Base-by-base conservation (phyloP, 2,329 filamentous ascomycete genomes). In the Fusarium guadeloupense region DNA sequence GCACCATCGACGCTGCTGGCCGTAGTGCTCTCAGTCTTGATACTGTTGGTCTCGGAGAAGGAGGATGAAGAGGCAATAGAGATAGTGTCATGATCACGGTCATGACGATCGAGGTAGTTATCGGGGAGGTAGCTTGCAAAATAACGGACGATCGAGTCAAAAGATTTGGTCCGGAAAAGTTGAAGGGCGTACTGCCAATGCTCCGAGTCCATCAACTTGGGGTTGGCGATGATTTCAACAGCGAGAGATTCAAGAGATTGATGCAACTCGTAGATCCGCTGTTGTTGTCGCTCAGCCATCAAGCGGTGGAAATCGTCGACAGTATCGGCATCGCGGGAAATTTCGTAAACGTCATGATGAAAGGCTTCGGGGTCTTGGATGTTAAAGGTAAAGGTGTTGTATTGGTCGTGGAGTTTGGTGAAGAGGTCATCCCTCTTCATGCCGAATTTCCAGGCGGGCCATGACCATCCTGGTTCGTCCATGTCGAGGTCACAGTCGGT, bases 371-470 rank as follows among this genome's bases (percentile, higher is more conserved):
- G 81, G 72, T 87, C 84, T 68, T 85, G 84, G 25, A 87, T 80
- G 39, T 80, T 76, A 45, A 81, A 81, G 44, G 81, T 75, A 48
- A 86, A 75, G 41, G 84, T 86, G 74, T 87, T 87, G 75, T 85
- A 87, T 70, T 82, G 80, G 62, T 85, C 81, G 67, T 86, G 83
- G 12, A 87, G 80, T 46, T 80, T 83, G 47, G 81, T 82, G 70
- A 81, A 81, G 73, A 86, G 81, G 68, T 85, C 84, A 52, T 81
- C 80, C 70, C 80, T 80, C 78, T 83, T 85, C 80, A 86, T 80
- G 69, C 83, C 84, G 77, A 86, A 87, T 73, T 86, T 86, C 84
- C 84, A 87, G 67, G 81, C 80, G 37, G 84, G 84, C 84, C 84
- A 87, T 66, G 78, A 76, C 70, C 74, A 77, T 63, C 73, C 77